These are phyloP conservation scores for Fusarium sp. DNA, from an alignment of 2,329 filamentous ascomycete species.

Conservation along the genomic window DNA sequence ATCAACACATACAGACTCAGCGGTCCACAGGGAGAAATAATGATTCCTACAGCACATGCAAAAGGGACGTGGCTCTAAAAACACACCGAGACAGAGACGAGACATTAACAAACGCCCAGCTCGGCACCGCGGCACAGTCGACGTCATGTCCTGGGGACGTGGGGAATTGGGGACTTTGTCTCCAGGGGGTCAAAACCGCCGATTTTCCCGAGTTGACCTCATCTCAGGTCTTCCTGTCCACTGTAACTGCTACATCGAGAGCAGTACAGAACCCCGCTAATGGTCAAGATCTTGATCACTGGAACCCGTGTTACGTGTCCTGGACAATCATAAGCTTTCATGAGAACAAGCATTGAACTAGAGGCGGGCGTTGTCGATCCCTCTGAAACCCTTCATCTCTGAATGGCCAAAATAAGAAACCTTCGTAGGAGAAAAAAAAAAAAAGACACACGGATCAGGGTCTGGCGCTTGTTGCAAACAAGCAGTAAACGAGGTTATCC, in stretches of 20 bases:
- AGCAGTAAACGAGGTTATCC: conserved; percentile 18
- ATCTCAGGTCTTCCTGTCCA: conserved; percentile 5
- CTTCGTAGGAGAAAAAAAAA: neutral
- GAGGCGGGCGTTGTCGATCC: conserved; percentile 20
- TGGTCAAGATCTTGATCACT: neutral
- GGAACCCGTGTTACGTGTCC: conserved; percentile 21
- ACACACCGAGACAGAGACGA: conserved; percentile 22
- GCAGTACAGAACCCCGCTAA: neutral
- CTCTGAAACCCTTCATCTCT: conserved; percentile 25
- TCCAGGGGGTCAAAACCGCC: conserved; percentile 36
- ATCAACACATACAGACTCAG: neutral
- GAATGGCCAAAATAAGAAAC: conserved; percentile 16
- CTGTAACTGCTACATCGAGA: neutral
- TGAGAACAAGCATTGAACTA: conserved; percentile 15
- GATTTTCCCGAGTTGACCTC: conserved; percentile 44
- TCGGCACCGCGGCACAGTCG: conserved; percentile 45
- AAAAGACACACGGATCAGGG: conserved; percentile 30
- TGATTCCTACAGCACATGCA: neutral
- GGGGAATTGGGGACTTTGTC: conserved; percentile 37
- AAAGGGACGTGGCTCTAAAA: conserved; percentile 30
- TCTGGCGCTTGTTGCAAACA: conserved; percentile 19
- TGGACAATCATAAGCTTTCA: neutral
- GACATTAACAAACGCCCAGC: conserved; percentile 27
- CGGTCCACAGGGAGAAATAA: neutral
- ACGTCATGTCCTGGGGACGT: conserved; percentile 43